phyloP scores from a whole-genome alignment of 2,329 filamentous ascomycete genomes.

The Cladosporium oxysporum region DNA sequence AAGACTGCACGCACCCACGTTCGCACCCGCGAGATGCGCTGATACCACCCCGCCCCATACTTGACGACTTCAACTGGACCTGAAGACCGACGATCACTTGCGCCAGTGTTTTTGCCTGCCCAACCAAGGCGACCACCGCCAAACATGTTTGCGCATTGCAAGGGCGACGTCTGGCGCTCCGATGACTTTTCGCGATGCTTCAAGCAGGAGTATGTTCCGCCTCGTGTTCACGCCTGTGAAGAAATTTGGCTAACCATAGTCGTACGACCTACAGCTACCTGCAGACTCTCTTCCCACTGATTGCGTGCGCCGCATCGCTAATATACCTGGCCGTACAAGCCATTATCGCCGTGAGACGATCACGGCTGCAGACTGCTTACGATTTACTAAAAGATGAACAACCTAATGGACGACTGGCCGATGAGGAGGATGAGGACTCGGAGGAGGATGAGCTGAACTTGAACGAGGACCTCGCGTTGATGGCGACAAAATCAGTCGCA shows the following conservation, averaged over 20 bases:
- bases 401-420: slow-evolving; percentile 27
- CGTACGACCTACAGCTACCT: slow-evolving; percentile 62
- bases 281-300: slow-evolving; percentile 75
- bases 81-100: slow-evolving; percentile 12
- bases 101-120: not conserved
- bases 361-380: slow-evolving; percentile 54
- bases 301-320: slow-evolving; percentile 70
- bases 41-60: slow-evolving; percentile 7
- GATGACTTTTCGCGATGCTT: slow-evolving; percentile 66
- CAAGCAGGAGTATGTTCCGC: slow-evolving; percentile 62
- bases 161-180: slow-evolving; percentile 58
- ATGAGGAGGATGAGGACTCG: slow-evolving; percentile 41
- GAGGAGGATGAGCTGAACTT: slow-evolving; percentile 63
- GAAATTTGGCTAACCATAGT: slow-evolving; percentile 24
- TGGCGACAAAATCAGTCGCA: slow-evolving; percentile 54
- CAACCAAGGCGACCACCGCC: not conserved
- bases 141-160: slow-evolving; percentile 55
- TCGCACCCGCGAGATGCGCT: not conserved
- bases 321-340: slow-evolving; percentile 63
- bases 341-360: slow-evolving; percentile 47
- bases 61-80: not conserved
- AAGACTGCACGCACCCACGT: not conserved
- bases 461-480: slow-evolving; percentile 57
- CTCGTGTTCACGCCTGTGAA: not conserved
- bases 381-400: slow-evolving; percentile 47